Percentiles rank a stretch among this genome's conserved stretches.
phyloP scores from a whole-genome alignment of 306 rosid genomes.

The Cicer arietinum region DNA sequence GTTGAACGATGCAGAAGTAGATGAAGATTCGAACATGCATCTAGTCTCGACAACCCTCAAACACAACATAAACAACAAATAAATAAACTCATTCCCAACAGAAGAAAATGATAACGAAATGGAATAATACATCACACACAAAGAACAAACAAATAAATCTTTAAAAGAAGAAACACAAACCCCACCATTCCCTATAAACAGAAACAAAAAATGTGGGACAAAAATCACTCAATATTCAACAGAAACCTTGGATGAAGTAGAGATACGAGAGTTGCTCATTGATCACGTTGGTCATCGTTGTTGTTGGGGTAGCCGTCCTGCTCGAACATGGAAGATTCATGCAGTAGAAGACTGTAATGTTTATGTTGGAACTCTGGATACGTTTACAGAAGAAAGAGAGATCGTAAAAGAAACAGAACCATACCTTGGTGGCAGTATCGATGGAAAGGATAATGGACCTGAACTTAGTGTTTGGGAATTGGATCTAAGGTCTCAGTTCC shows the following conservation, averaged over 20 bases:
- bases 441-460: conserved; percentile 79
- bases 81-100: no score
- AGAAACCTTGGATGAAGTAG: conserved; percentile 82
- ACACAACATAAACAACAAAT: no score
- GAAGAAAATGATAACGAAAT: no score
- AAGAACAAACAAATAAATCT: no score
- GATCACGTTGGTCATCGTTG: conserved; percentile 97
- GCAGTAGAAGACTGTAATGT: conserved; percentile 94
- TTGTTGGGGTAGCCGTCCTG: conserved; percentile 99
- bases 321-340: conserved; percentile 89
- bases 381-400: conserved; percentile 94
- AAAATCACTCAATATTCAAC: no score
- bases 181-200: no score
- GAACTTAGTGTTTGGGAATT: conserved; percentile 90
- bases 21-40: no score
- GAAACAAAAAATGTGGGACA: no score
- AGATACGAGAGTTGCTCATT: conserved; percentile 88
- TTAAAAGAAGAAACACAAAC: no score
- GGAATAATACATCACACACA: no score
- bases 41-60: no score
- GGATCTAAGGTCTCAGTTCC: conserved; percentile 88
- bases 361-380: conserved; percentile 89
- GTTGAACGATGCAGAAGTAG: no score
- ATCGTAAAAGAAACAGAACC: conserved; percentile 69
- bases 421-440: conserved; percentile 62